Conservation (phyloP, 2,329 filamentous ascomycete genomes). For the Aspergillus viridinutans region DNA sequence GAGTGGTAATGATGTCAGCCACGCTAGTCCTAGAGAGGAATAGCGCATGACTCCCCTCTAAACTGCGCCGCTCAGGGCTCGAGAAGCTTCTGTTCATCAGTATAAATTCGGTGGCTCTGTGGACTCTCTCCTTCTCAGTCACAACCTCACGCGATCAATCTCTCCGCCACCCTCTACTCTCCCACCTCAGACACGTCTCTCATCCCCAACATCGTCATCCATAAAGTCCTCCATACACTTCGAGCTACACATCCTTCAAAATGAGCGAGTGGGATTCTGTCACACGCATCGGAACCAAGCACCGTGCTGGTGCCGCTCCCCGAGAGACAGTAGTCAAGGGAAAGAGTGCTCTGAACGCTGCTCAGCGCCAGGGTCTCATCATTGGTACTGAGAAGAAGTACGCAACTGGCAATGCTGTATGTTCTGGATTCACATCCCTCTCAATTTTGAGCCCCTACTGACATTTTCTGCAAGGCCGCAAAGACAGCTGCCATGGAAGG, state of each 20-base stretch:
- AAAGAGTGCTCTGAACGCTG: conserved; percentile 80
- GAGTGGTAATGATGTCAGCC: conserved; percentile 14
- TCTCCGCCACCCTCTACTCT: conserved; percentile 13
- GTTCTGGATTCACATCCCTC: conserved; percentile 31
- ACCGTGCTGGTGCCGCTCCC: conserved; percentile 59
- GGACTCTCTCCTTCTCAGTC: conserved; percentile 19
- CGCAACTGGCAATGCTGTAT: conserved; percentile 71
- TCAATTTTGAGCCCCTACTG: conserved; percentile 1
- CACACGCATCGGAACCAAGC: conserved; percentile 92
- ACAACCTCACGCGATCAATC: conserved; percentile 28
- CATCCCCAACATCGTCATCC: conserved; percentile 1
- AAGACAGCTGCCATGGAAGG: conserved; percentile 62
- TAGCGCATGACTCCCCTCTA: conserved; percentile 23
- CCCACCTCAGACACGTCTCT: conserved; percentile 2
- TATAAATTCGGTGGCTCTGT: conserved; percentile 31
- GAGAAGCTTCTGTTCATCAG: conserved; percentile 38
- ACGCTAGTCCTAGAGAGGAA: conserved; percentile 16
- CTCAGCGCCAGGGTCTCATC: conserved; percentile 71
- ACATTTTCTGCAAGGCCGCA: conserved; percentile 36
- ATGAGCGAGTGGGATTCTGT: conserved; percentile 82
- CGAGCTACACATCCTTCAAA: conserved; percentile 18
- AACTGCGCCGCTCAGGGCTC: conserved; percentile 26
- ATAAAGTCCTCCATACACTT: background rate
- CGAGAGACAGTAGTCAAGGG: conserved; percentile 89
- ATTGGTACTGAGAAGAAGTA: conserved; percentile 91